Percentiles rank a stretch among this genome's conserved stretches.
These are phyloP conservation scores for Xylariaceae sp. DNA, from an alignment of 2,329 filamentous ascomycete species.

Conservation along the genomic window DNA sequence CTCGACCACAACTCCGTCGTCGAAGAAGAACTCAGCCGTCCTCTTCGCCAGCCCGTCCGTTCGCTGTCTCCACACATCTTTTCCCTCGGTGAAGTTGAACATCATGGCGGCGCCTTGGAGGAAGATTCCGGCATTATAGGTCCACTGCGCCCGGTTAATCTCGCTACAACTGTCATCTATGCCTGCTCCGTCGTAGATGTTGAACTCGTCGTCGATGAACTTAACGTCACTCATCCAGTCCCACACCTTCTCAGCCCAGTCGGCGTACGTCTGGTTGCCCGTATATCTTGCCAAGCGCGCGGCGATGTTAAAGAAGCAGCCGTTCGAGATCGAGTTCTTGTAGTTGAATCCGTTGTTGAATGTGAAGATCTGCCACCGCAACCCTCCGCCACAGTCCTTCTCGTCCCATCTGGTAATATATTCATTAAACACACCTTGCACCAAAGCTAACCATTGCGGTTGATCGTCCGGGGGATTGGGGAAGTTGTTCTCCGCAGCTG, in stretches of 20 bases:
- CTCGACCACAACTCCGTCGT: slow-evolving; percentile 63
- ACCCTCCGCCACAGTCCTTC: slow-evolving; percentile 68
- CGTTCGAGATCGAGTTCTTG: slow-evolving; percentile 71
- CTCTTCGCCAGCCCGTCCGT: slow-evolving; percentile 60
- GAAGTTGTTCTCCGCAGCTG: slow-evolving; percentile 76
- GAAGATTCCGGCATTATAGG: slow-evolving; percentile 70
- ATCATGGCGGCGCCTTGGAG: slow-evolving; percentile 64
- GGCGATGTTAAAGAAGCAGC: slow-evolving; percentile 70
- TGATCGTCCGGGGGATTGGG: slow-evolving; percentile 64
- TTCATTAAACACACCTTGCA: slow-evolving; percentile 79
- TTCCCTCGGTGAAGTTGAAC: slow-evolving; percentile 61
- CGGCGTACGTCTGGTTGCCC: slow-evolving; percentile 74
- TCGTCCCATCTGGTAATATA: slow-evolving; percentile 73
- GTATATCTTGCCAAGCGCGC: slow-evolving; percentile 78
- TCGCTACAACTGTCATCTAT: slow-evolving; percentile 49
- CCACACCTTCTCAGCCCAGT: slow-evolving; percentile 74
- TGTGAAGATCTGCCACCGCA: slow-evolving; percentile 84
- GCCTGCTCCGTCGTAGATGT: slow-evolving; percentile 61
- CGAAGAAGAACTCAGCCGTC: slow-evolving; percentile 57
- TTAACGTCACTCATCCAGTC: slow-evolving; percentile 62
- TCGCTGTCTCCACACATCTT: slow-evolving; percentile 58
- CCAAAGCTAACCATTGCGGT: slow-evolving; percentile 77
- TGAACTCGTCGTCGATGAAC: slow-evolving; percentile 58
- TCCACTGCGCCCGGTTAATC: slow-evolving; percentile 65
- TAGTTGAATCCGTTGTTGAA: slow-evolving; percentile 74